Evolutionary conservation across 805 yeast genomes (phyloP), one percentile per base, ranked within the genome.

Genomic region (Candida coquimbonensis): DNA sequence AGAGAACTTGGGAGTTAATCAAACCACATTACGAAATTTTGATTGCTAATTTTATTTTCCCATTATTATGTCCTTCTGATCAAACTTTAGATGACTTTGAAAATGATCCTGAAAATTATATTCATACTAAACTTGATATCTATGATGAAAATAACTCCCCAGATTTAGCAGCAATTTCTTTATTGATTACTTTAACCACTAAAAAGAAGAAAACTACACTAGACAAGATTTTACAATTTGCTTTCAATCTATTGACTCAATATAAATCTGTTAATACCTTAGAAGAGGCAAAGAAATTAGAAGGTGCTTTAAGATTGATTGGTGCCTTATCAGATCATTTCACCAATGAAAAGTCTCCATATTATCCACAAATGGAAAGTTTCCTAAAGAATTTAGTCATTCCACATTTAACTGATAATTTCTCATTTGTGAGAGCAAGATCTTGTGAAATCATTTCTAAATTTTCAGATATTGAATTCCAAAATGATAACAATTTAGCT

Each of bases 51-150:
- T 79, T 91, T 45, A 73, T 91, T 9, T 83, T 75, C 64, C 96
- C 96, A 3, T 66, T 84, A 46, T 64, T 91, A 47, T 78, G 89
- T 52, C 85, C 93, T 2, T 72, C 75, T 8, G 81, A 80, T 44
- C 80, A 75, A 7, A 78, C 80, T 17, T 67, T 87, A 46, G 95
- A 86, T 53, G 64, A 77, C 5, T 90, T 86, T 66, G 95, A 88
- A 50, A 80, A 75, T 50, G 96, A 90, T 55, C 96, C 96, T 4
- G 83, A 79, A 46, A 96, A 89, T 60, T 93, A 87, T 61, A 80
- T 91, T 45, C 86, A 87, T 62, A 70, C 81, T 43, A 76, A 76
- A 44, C 73, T 88, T 55, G 88, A 82, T 61, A 66, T 79, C 38
- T 72, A 74, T 57, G 78, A 83, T 53, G 93, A 84, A 44, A 65